A percentile compares a stretch with the other conserved stretches of the same genome.
Evolutionary conservation across 768 basidiomycete species (phyloP).

Genomic region (Hysterangium stoloniferum): DNA sequence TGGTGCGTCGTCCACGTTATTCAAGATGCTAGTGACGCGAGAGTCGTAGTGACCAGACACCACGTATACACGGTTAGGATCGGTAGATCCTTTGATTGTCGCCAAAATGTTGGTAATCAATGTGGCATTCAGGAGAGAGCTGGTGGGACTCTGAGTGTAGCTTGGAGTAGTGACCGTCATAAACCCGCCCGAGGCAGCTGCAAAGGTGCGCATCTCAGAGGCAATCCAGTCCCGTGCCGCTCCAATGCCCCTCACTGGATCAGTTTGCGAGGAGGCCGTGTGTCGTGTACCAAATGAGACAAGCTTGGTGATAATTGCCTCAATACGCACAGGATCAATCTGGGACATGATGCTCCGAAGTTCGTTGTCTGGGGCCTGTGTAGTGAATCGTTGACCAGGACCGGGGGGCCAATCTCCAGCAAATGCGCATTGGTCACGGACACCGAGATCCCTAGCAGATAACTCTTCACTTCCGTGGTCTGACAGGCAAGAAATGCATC

Average conservation of each 20-base stretch:
- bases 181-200: slow-evolving; percentile 28
- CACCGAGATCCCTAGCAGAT: slow-evolving; percentile 1
- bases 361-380: slow-evolving; percentile 38
- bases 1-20: slow-evolving; percentile 34
- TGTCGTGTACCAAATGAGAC: slow-evolving; percentile 49
- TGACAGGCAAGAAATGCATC: no score
- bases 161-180: slow-evolving; percentile 34
- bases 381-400: slow-evolving; percentile 33
- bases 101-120: slow-evolving; percentile 45
- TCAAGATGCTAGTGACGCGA: slow-evolving; percentile 29
- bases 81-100: slow-evolving; percentile 39
- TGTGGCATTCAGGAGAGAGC: slow-evolving; percentile 32
- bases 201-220: slow-evolving; percentile 34
- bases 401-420: slow-evolving; percentile 40
- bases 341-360: slow-evolving; percentile 38
- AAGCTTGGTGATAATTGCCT: slow-evolving; percentile 42
- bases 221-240: slow-evolving; percentile 52
- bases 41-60: slow-evolving; percentile 52
- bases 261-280: slow-evolving; percentile 46
- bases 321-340: slow-evolving; percentile 37
- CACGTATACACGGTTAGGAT: slow-evolving; percentile 44
- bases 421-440: slow-evolving; percentile 18
- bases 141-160: slow-evolving; percentile 34
- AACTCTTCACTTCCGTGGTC: no score
- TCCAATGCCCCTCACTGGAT: slow-evolving; percentile 45